These are phyloP conservation scores for Hanseniaspora hatyaiensis DNA, from an alignment of 805 yeast genomes.

Conservation along the genomic window DNA sequence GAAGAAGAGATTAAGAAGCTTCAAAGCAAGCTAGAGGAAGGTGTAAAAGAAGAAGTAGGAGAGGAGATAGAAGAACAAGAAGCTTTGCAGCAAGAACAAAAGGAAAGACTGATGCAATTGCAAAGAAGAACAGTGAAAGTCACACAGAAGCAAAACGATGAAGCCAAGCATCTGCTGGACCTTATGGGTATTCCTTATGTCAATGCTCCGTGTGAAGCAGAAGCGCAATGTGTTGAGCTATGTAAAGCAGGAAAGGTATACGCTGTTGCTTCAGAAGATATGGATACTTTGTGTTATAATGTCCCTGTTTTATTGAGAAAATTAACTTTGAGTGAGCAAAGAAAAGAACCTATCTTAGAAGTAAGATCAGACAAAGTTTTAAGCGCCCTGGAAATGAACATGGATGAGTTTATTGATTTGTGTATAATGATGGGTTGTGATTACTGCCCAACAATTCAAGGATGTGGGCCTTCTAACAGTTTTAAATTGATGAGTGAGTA, in stretches of 20 bases:
- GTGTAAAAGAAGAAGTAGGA: slow-evolving; percentile 33
- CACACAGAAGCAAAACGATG: slow-evolving; percentile 82
- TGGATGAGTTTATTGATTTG: slow-evolving; percentile 70
- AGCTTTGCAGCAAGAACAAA: slow-evolving; percentile 6
- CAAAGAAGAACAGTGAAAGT: slow-evolving; percentile 86
- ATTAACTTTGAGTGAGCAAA: slow-evolving; percentile 84
- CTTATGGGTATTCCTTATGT: slow-evolving; percentile 94
- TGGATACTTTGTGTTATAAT: slow-evolving; percentile 91
- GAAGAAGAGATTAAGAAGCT: slow-evolving; percentile 59
- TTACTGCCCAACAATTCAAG: slow-evolving; percentile 88
- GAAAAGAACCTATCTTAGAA: slow-evolving; percentile 86
- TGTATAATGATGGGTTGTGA: slow-evolving; percentile 94
- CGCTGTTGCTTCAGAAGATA: slow-evolving; percentile 97
- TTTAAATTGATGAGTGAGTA: slow-evolving; percentile 77
- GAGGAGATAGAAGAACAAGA: slow-evolving; percentile 9
- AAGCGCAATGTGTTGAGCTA: slow-evolving; percentile 92
- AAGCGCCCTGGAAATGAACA: slow-evolving; percentile 64
- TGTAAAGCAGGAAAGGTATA: slow-evolving; percentile 84
- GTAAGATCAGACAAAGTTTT: slow-evolving; percentile 55
- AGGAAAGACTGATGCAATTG: slow-evolving; percentile 48
- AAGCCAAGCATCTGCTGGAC: slow-evolving; percentile 66
- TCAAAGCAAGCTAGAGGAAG: slow-evolving; percentile 45
- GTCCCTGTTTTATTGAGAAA: slow-evolving; percentile 78
- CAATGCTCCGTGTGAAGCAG: slow-evolving; percentile 96
- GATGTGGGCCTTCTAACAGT: slow-evolving; percentile 95